These are phyloP conservation scores for Huntiella moniliformis DNA, from an alignment of 2,329 filamentous ascomycete genomes.

Conservation along the genomic window DNA sequence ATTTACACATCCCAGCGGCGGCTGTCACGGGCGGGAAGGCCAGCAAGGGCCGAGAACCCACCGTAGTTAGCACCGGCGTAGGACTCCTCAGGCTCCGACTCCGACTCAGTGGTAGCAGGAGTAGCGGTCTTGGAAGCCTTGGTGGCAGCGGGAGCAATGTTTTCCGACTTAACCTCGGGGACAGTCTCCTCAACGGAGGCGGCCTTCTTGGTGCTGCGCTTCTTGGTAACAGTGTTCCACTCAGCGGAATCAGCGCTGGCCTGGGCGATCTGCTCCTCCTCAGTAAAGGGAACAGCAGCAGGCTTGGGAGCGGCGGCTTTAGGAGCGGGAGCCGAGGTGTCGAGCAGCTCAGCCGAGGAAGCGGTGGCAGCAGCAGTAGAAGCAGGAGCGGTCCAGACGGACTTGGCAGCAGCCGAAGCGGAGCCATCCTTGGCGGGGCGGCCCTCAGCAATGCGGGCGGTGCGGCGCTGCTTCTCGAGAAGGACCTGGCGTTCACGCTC, in stretches of 20 bases:
- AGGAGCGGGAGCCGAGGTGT: constrained; percentile 27
- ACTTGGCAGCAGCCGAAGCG: constrained; percentile 28
- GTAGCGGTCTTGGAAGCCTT: constrained; percentile 16
- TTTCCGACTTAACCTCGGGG: constrained; percentile 8
- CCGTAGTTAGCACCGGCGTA: constrained; percentile 22
- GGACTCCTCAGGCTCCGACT: constrained; percentile 28
- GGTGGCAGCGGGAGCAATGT: constrained; percentile 13
- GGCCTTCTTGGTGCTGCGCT: constrained; percentile 21
- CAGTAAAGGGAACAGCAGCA: constrained; percentile 27
- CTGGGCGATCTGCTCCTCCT: constrained; percentile 43
- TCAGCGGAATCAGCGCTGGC: constrained; percentile 32
- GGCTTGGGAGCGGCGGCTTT: constrained; percentile 19
- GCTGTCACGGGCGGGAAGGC: neutral
- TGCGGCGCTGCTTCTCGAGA: constrained; percentile 66
- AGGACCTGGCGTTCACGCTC: constrained; percentile 61
- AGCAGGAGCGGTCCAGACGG: constrained; percentile 24
- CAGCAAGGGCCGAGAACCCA: neutral
- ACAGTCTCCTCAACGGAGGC: constrained; percentile 11
- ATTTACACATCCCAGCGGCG: constrained; percentile 1
- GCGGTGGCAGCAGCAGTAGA: constrained; percentile 18
- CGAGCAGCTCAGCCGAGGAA: constrained; percentile 31
- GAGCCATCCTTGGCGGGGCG: constrained; percentile 67
- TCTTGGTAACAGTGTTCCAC: constrained; percentile 39
- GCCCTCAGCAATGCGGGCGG: constrained; percentile 65
- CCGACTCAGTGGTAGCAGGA: constrained; percentile 23